Evolutionary conservation across 768 basidiomycete species (phyloP), one percentile per base, ranked within the genome.

Genomic region (Serendipita sp.): DNA sequence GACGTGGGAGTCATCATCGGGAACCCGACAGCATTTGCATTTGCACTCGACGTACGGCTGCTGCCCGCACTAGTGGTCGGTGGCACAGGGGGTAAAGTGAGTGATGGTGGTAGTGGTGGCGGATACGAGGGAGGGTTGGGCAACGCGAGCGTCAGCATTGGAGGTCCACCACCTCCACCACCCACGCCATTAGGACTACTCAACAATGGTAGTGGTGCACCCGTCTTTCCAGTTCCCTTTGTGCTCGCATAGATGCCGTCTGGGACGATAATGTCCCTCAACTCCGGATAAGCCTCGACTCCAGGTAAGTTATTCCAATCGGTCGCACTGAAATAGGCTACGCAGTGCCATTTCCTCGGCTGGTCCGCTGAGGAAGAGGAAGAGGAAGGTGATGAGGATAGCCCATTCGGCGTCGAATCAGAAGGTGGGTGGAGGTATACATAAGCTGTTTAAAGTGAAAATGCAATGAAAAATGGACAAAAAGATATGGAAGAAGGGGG

Each of bases 291-390:
- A 69, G 82, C 79, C 66, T 89, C 86, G 60, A 89, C 78, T 35
- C 86, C 81, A 16, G 89, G 88, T 32, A 91, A 78, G 41, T 80
- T 79, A 7, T 78, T 76, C 69, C 86, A 88, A 71, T 88, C 86
- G 67, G 64, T 5, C 23, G 45, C 18, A 73, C 83, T 82, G 73
- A 89, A 89, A 76, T 89, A 89, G 52, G 87, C 86, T 65, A 88
- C 87, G 60, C 89, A 80, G 75, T 90, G 88, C 88, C 88, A 90
- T 79, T 88, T 88, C 47, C 82, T 80, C 34, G 48, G 48, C n/a
- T 51, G 48, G 23, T 23, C 23, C 23, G 23, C 23, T 5, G 48
- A 32, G 30, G 8, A 7, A 18, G 48, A 5, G 48, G 48, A 18
- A 32, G 48, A 5, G 30, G 18, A 18, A 8, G 18, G 18, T 32